These are phyloP conservation scores for Carallia brachiata DNA, from an alignment of 345 rosid genomes.

Conservation along the genomic window DNA sequence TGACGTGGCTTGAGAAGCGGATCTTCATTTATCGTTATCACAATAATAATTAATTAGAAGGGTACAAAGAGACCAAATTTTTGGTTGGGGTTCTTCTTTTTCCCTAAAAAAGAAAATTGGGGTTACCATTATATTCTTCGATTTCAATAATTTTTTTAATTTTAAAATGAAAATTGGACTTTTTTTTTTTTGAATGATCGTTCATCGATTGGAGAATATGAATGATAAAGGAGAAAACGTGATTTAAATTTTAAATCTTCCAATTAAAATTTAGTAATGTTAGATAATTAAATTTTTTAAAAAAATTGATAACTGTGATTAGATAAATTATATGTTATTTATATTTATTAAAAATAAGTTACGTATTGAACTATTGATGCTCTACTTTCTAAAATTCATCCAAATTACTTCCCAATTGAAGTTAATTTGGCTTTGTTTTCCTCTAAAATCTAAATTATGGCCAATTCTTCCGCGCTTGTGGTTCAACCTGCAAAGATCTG, in stretches of 20 bases:
- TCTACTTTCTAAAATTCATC: no score
- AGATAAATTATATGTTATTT: no score
- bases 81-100: neutral
- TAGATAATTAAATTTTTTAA: no score
- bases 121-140: neutral
- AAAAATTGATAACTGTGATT: no score
- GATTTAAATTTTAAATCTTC: no score
- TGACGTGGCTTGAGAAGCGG: constrained; percentile 22
- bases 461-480: neutral
- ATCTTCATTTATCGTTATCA: constrained; percentile 18
- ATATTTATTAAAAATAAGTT: no score
- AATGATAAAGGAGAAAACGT: no score
- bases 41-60: constrained; percentile 9
- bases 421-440: neutral
- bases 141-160: neutral
- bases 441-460: neutral
- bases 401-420: no score
- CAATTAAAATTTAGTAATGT: no score
- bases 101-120: neutral
- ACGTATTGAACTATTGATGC: no score
- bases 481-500: neutral
- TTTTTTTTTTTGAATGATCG: no score
- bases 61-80: neutral
- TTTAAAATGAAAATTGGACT: neutral
- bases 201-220: no score